These are phyloP conservation scores for Nothophaeocryptopus gaeumannii DNA, from an alignment of 2,329 filamentous ascomycete genomes.

Conservation along the genomic window DNA sequence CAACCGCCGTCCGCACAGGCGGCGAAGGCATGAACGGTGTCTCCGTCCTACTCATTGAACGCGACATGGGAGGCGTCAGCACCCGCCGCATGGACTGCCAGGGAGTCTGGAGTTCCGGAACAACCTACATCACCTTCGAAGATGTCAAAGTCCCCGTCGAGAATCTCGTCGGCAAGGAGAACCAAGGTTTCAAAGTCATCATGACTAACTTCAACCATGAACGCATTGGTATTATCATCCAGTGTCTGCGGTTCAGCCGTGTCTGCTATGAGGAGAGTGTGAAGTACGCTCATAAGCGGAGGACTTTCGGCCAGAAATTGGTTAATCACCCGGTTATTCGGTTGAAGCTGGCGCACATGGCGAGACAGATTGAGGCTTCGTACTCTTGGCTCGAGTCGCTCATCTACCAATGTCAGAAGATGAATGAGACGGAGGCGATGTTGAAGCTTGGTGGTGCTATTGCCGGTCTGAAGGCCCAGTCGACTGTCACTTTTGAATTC, in stretches of 20 bases:
- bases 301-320: constrained; percentile 93
- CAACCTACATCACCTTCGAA: constrained; percentile 96
- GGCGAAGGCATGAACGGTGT: constrained; percentile 82
- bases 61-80: constrained; percentile 75
- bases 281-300: constrained; percentile 95
- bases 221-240: constrained; percentile 97
- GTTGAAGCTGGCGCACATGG: constrained; percentile 95
- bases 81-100: constrained; percentile 98
- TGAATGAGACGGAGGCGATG: constrained; percentile 95
- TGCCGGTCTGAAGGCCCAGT: constrained; percentile 88
- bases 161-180: constrained; percentile 96
- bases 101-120: constrained; percentile 92
- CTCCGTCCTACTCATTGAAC: constrained; percentile 87
- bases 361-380: constrained; percentile 93
- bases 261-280: constrained; percentile 96
- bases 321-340: constrained; percentile 86
- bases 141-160: constrained; percentile 99
- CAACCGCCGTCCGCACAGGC: constrained; percentile 88
- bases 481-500: constrained; percentile 93
- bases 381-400: constrained; percentile 96
- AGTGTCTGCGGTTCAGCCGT: constrained; percentile 89
- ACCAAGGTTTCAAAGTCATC: constrained; percentile 97
- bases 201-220: constrained; percentile 99
- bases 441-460: constrained; percentile 92
- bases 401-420: constrained; percentile 87